Conservation (phyloP, 345 rosid genomes). For the Rhodamnia argentea region DNA sequence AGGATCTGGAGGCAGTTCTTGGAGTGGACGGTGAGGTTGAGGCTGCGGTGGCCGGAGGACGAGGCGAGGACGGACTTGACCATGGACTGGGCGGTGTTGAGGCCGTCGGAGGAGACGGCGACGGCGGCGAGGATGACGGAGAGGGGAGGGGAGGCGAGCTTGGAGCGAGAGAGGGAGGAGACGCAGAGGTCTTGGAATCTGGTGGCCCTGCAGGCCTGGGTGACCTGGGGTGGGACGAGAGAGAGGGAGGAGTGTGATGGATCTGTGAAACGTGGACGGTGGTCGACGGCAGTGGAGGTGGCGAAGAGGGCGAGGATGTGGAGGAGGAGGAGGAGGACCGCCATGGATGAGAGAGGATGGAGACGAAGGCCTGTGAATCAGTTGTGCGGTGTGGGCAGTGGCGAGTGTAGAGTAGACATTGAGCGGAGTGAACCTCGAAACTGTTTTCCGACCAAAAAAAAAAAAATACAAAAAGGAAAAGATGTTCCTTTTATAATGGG, state of each 20-base stretch:
- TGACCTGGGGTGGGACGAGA: conserved; percentile 2
- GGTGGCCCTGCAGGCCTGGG: conserved; percentile 32
- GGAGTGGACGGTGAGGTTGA: conserved; percentile 54
- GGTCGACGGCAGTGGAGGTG: background rate
- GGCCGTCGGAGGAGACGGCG: conserved; percentile 39
- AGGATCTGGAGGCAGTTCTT: conserved; percentile 47
- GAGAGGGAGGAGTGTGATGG: background rate
- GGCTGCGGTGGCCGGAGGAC: conserved; percentile 37
- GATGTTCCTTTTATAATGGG: too few relatives aligned
- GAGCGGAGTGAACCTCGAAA: background rate
- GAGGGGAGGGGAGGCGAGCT: conserved; percentile 20
- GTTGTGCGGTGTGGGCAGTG: background rate
- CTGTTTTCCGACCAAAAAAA: background rate
- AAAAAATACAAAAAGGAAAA: background rate
- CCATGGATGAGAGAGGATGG: background rate
- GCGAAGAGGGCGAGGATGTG: background rate
- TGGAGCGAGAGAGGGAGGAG: conserved; percentile 10
- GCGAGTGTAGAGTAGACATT: background rate
- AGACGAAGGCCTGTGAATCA: background rate
- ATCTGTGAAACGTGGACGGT: background rate
- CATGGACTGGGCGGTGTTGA: conserved; percentile 43
- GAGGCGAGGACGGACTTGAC: conserved; percentile 40
- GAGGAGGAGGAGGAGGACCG: conserved; percentile 1
- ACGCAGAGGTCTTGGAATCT: conserved; percentile 22
- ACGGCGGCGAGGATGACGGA: conserved; percentile 64